These are phyloP conservation scores for Kregervanrija delftensis DNA, from an alignment of 805 yeast species.

Conservation along the genomic window DNA sequence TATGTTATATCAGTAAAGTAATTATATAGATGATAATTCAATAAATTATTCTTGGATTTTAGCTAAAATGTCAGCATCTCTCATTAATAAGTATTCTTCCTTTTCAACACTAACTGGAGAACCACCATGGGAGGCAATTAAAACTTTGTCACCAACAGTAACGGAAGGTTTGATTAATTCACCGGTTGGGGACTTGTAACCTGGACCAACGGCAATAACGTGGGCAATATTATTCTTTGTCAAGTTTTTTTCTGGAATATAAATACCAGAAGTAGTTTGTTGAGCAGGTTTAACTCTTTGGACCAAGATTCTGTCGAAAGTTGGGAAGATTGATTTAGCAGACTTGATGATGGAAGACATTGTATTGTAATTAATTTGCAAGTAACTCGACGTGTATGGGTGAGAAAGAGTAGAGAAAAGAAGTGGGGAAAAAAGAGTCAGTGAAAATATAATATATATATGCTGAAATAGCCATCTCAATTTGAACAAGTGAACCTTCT, in stretches of 20 bases:
- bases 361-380: background rate
- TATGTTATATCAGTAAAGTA: no score
- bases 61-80: slow-evolving; percentile 93
- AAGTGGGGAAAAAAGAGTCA: background rate
- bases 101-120: slow-evolving; percentile 72
- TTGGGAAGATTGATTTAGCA: slow-evolving; percentile 83
- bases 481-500: no score
- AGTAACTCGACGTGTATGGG: background rate
- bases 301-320: slow-evolving; percentile 92
- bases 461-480: no score
- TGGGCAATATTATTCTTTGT: slow-evolving; percentile 89
- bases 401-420: background rate
- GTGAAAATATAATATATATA: background rate
- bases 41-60: slow-evolving; percentile 58
- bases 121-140: slow-evolving; percentile 95
- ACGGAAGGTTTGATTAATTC: slow-evolving; percentile 67
- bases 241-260: slow-evolving; percentile 92
- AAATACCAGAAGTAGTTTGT: slow-evolving; percentile 87
- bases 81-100: slow-evolving; percentile 57
- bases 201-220: slow-evolving; percentile 95
- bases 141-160: slow-evolving; percentile 84
- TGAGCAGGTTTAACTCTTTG: slow-evolving; percentile 90
- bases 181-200: slow-evolving; percentile 72
- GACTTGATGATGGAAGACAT: slow-evolving; percentile 63
- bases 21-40: no score